A percentile compares a stretch with the other conserved stretches of the same genome.
phyloP scores from a whole-genome alignment of 2,329 filamentous ascomycete species.

The Penicillium sclerotiorum region DNA sequence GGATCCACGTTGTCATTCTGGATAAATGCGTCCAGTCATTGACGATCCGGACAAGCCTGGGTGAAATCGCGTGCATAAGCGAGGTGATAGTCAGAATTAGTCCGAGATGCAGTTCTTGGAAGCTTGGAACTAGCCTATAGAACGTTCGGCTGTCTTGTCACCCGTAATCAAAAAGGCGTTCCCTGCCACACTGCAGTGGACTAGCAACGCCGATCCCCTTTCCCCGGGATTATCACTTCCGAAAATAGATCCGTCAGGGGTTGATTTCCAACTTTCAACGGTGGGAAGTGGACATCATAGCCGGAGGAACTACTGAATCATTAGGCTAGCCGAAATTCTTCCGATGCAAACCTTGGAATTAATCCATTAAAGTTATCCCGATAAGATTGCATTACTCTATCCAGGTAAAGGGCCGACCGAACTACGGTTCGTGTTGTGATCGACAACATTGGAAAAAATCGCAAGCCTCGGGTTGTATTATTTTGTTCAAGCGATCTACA shows the following conservation, averaged over 20 bases:
- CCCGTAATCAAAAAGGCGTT: background rate
- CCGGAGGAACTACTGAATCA: background rate
- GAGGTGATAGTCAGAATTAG: conserved; percentile 9
- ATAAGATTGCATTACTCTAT: background rate
- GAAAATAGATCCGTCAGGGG: conserved; percentile 17
- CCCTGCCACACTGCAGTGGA: conserved; percentile 2
- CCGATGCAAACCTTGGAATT: too few relatives aligned
- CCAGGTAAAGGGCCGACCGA: background rate
- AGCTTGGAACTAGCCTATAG: too few relatives aligned
- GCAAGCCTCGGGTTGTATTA: background rate
- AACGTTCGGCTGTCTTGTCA: background rate
- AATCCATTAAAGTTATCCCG: too few relatives aligned
- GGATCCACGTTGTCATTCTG: conserved; percentile 13
- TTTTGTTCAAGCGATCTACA: too few relatives aligned
- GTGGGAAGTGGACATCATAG: background rate
- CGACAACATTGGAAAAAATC: too few relatives aligned
- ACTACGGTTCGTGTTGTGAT: background rate
- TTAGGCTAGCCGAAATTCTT: conserved; percentile 7
- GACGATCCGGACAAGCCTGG: conserved; percentile 6
- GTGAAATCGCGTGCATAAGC: conserved; percentile 17
- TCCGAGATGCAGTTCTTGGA: too few relatives aligned
- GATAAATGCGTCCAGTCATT: conserved; percentile 1
- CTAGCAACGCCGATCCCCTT: conserved; percentile 8
- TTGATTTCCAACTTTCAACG: background rate
- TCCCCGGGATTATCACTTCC: conserved; percentile 20